Percentiles rank a stretch among this genome's conserved stretches.
Evolutionary conservation across 345 rosid genomes (phyloP).

Genomic region (Boechera stricta): DNA sequence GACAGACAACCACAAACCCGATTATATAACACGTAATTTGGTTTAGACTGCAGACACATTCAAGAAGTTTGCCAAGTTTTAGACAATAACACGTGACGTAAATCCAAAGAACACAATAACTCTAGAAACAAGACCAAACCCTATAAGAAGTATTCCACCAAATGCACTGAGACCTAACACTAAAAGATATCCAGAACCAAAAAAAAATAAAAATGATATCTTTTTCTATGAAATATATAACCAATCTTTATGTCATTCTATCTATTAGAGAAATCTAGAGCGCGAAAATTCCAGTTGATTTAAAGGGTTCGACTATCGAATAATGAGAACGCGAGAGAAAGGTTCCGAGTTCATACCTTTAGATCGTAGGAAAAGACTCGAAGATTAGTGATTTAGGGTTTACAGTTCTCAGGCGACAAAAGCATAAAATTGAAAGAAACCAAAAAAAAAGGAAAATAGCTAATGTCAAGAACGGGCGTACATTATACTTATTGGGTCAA

Average conservation of each 20-base stretch:
- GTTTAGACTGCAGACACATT: not conserved
- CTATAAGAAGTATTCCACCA: not conserved
- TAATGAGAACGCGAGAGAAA: not conserved
- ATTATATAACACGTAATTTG: slow-evolving; percentile 5
- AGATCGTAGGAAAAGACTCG: slow-evolving; percentile 24
- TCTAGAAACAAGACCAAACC: not conserved
- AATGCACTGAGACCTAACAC: not conserved
- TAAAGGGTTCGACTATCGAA: not conserved
- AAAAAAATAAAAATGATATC: no score
- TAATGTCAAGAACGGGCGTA: not conserved
- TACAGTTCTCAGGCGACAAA: not conserved
- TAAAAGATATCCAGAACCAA: not conserved
- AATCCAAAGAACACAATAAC: not conserved
- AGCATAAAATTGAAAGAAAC: not conserved
- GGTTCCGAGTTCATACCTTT: slow-evolving; percentile 30
- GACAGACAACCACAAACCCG: not conserved
- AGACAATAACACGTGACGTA: not conserved
- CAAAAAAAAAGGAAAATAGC: not conserved
- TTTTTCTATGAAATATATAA: not conserved
- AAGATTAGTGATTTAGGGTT: slow-evolving; percentile 40
- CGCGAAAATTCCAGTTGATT: not conserved
- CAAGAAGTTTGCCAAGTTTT: not conserved
- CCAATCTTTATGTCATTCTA: not conserved
- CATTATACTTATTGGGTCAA: not conserved
- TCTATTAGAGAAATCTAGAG: not conserved